phyloP scores from a whole-genome alignment of 441 rosid species.

The Gossypium laxum region DNA sequence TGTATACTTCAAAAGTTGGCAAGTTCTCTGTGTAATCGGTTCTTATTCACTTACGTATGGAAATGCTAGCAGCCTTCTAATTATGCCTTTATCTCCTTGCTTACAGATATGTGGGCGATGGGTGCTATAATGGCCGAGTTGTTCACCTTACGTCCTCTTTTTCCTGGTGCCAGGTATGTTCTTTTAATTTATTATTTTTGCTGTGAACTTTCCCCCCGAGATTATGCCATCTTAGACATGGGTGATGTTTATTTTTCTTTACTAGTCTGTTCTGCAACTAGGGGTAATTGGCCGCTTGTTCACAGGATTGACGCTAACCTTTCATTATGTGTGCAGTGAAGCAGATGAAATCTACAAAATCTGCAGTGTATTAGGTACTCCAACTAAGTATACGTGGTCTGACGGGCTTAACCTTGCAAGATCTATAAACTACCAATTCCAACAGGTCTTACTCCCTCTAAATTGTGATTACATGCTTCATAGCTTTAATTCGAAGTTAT shows the following conservation, averaged over 20 bases:
- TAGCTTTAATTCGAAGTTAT: neutral
- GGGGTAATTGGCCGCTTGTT: neutral
- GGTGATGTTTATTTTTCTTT: neutral
- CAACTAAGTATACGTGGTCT: conserved; percentile 64
- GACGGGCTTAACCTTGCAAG: conserved; percentile 81
- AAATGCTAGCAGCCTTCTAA: neutral
- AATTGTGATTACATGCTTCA: neutral
- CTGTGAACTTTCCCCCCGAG: neutral
- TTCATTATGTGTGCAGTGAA: conserved; percentile 47
- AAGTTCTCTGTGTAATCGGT: conserved; percentile 17
- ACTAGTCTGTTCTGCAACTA: neutral
- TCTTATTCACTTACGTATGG: neutral
- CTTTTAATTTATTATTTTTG: neutral
- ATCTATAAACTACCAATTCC: conserved; percentile 64
- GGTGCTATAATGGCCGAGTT: conserved; percentile 91
- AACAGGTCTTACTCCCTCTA: conserved; percentile 35
- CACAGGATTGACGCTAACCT: neutral
- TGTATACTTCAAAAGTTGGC: conserved; percentile 80
- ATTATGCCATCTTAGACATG: neutral
- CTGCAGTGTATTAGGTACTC: conserved; percentile 77
- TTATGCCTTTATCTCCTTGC: neutral
- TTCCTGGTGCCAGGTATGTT: conserved; percentile 77
- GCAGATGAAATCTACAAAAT: conserved; percentile 91
- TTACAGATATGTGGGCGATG: conserved; percentile 98
- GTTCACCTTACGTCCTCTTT: conserved; percentile 72